phyloP scores from a whole-genome alignment of 2,329 filamentous ascomycete genomes.

The Conoideocrella luteorostrata region DNA sequence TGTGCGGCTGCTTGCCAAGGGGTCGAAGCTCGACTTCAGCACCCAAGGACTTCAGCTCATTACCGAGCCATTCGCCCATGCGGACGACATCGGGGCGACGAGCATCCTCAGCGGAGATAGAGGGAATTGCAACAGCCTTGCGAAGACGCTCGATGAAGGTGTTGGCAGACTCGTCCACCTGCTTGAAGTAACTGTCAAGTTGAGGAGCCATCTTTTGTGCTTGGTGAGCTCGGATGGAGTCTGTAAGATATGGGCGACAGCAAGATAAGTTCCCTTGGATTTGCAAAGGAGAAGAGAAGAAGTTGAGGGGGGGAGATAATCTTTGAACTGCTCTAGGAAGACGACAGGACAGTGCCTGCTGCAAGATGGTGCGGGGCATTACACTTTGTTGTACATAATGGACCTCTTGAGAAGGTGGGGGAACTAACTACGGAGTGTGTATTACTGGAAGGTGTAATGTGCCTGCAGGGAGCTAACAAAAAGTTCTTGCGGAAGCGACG shows the following conservation, averaged over 20 bases:
- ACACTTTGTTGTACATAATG: constrained; percentile 3
- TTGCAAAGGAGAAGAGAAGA: constrained; percentile 13
- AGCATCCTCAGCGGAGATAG: constrained; percentile 85
- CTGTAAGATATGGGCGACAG: constrained; percentile 43
- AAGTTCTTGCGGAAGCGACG: constrained; percentile 11
- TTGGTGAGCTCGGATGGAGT: constrained; percentile 50
- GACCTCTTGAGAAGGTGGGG: constrained; percentile 4
- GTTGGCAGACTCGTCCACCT: constrained; percentile 74
- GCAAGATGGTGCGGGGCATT: constrained; percentile 41
- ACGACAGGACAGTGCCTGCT: constrained; percentile 20
- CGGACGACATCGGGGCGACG: constrained; percentile 86
- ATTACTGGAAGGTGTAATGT: constrained; percentile 6
- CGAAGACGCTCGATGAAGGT: constrained; percentile 85
- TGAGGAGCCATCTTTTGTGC: constrained; percentile 78
- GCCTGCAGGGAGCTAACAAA: not conserved
- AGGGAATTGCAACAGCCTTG: constrained; percentile 92
- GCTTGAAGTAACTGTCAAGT: constrained; percentile 86
- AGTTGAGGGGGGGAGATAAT: constrained; percentile 18
- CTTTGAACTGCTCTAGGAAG: constrained; percentile 9
- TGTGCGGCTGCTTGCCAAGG: constrained; percentile 86
- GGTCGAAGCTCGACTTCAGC: constrained; percentile 81
- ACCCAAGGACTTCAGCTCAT: constrained; percentile 75
- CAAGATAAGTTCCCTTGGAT: constrained; percentile 6
- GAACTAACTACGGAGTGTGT: too few species aligned
- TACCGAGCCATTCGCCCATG: constrained; percentile 89